phyloP scores from a whole-genome alignment of 371 early-diverging fungal species.

The Cladochytrium tenue region DNA sequence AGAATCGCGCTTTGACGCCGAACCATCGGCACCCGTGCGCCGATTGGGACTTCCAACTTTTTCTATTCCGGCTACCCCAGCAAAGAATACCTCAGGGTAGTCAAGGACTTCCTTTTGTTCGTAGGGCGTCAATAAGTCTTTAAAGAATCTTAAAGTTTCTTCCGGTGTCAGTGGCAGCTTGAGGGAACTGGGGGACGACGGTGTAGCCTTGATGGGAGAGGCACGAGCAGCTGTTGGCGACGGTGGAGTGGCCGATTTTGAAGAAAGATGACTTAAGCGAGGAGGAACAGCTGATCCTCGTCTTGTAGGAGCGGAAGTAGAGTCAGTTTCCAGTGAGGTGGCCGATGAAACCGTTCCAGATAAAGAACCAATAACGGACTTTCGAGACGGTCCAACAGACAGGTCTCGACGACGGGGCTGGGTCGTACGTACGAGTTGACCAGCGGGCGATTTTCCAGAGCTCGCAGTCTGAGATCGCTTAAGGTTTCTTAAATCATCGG shows the following conservation, averaged over 20 bases:
- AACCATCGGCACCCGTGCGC: constrained; percentile 35
- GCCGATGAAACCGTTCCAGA: neutral
- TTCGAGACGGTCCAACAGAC: neutral
- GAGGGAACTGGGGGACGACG: constrained; percentile 14
- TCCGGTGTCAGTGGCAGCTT: constrained; percentile 41
- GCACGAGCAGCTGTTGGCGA: too few relatives aligned
- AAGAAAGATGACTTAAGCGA: too few relatives aligned
- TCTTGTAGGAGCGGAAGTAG: too few relatives aligned
- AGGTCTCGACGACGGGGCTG: neutral
- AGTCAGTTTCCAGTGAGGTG: too few relatives aligned
- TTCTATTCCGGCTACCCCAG: constrained; percentile 60
- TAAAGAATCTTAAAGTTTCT: constrained; percentile 39
- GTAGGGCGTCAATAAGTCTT: constrained; percentile 64
- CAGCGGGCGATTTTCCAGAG: too few relatives aligned
- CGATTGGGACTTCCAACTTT: constrained; percentile 47
- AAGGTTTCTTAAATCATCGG: too few relatives aligned
- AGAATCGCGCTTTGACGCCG: neutral
- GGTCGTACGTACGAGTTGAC: too few relatives aligned
- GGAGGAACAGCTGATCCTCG: too few relatives aligned
- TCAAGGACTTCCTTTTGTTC: constrained; percentile 83
- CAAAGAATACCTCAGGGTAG: constrained; percentile 80
- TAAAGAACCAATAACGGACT: neutral
- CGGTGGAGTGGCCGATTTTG: too few relatives aligned
- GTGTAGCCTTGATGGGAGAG: too few relatives aligned
- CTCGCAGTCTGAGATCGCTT: too few relatives aligned